A percentile compares a stretch with the other conserved stretches of the same genome.
These are phyloP conservation scores for Ascocoryne sarcoides DNA, from an alignment of 2,329 filamentous ascomycete species.

Conservation along the genomic window DNA sequence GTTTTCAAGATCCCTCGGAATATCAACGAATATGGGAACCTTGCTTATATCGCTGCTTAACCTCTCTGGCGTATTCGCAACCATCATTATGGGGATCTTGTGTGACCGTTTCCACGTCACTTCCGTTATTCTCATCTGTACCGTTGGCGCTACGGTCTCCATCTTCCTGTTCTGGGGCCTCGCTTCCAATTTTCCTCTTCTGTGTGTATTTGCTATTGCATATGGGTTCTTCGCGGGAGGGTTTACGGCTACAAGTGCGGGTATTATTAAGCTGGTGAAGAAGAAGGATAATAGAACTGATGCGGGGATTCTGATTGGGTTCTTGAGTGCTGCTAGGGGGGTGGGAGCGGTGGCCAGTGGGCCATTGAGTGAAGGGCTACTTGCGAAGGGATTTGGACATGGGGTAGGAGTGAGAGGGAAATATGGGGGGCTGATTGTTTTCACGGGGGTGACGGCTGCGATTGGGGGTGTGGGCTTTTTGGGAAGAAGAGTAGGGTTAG, in stretches of 20 bases:
- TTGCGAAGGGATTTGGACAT: slow-evolving; percentile 40
- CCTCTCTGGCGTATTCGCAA: slow-evolving; percentile 37
- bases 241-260: slow-evolving; percentile 39
- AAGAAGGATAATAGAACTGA: slow-evolving; percentile 14
- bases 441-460: slow-evolving; percentile 44
- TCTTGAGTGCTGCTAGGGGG: slow-evolving; percentile 9
- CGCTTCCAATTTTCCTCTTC: slow-evolving; percentile 32
- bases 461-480: slow-evolving; percentile 38
- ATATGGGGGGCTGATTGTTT: slow-evolving; percentile 46
- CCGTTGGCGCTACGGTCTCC: slow-evolving; percentile 38
- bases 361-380: slow-evolving; percentile 45
- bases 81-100: slow-evolving; percentile 28
- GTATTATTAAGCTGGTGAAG: slow-evolving; percentile 23
- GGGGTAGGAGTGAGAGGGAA: slow-evolving; percentile 33
- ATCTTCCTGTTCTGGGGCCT: slow-evolving; percentile 48
- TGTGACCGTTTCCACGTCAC: slow-evolving; percentile 37
- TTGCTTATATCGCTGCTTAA: slow-evolving; percentile 43
- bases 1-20: slow-evolving; percentile 36
- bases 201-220: slow-evolving; percentile 42
- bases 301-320: slow-evolving; percentile 28
- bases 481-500: slow-evolving; percentile 30
- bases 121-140: slow-evolving; percentile 40
- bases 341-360: neutral
- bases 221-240: slow-evolving; percentile 51
- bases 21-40: slow-evolving; percentile 35